Percentiles rank a stretch among this genome's conserved stretches.
These are phyloP conservation scores for Helotiales sp. DNA, from an alignment of 2,329 filamentous ascomycete genomes.

Conservation along the genomic window DNA sequence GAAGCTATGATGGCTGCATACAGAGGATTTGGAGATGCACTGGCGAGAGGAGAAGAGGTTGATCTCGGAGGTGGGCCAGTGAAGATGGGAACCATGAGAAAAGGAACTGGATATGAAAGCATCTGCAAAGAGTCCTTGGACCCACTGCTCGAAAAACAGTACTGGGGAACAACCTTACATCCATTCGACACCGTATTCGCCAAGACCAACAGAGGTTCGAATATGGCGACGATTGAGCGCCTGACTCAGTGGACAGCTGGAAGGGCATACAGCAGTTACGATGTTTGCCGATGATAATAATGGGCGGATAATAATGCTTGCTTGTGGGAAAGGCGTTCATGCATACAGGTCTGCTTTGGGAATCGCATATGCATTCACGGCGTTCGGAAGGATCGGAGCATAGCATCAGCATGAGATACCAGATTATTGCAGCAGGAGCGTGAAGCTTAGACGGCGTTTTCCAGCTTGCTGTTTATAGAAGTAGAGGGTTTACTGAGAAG, in stretches of 20 bases:
- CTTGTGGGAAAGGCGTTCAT: too few species aligned
- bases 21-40: constrained; percentile 8
- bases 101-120: constrained; percentile 3
- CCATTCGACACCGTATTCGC: constrained; percentile 32
- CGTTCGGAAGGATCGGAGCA: too few species aligned
- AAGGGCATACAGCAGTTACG: constrained; percentile 29
- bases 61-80: neutral
- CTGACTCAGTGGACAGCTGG: constrained; percentile 28
- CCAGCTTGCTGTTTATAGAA: too few species aligned
- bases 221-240: constrained; percentile 15
- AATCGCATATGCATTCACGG: too few species aligned
- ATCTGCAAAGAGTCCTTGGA: constrained; percentile 16
- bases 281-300: constrained; percentile 20
- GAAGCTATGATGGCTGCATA: constrained; percentile 29
- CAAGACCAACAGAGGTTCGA: constrained; percentile 29
- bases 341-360: too few species aligned
- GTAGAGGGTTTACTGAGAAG: too few species aligned
- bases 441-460: too few species aligned
- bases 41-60: neutral
- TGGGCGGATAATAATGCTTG: too few species aligned
- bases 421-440: too few species aligned
- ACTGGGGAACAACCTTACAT: constrained; percentile 31
- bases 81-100: neutral
- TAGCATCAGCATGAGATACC: too few species aligned
- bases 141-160: constrained; percentile 17